phyloP scores from a whole-genome alignment of 768 basidiomycete genomes.

The Glaciozyma antarctica region DNA sequence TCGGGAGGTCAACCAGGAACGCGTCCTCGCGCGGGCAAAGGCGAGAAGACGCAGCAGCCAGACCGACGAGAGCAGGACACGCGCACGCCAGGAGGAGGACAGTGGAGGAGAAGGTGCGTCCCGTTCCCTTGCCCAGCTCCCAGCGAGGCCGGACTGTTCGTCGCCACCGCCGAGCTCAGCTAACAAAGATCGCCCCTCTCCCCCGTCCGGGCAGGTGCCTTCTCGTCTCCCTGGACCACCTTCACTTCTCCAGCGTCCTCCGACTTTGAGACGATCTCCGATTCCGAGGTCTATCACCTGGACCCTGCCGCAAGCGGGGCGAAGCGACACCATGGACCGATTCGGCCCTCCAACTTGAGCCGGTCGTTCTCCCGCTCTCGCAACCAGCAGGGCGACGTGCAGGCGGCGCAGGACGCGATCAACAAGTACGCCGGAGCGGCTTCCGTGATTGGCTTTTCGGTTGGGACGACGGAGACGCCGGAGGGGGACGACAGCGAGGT shows the following conservation, averaged over 20 bases:
- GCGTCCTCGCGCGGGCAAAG: no score
- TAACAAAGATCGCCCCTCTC: background rate
- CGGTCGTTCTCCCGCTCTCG: background rate
- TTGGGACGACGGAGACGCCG: background rate
- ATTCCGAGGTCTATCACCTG: background rate
- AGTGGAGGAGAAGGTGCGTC: no score
- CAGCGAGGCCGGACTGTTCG: no score
- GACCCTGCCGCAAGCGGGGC: background rate
- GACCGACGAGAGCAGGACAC: no score
- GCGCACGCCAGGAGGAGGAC: no score
- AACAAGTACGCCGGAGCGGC: background rate
- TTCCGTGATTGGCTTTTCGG: background rate
- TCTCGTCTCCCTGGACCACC: slow-evolving; percentile 14
- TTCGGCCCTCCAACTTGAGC: slow-evolving; percentile 4
- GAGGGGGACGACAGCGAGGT: slow-evolving; percentile 5
- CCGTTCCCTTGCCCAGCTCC: no score
- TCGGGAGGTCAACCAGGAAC: no score
- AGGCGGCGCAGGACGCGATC: background rate
- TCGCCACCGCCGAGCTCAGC: no score
- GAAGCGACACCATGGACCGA: background rate
- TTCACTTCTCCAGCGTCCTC: slow-evolving; percentile 10
- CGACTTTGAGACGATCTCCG: slow-evolving; percentile 23
- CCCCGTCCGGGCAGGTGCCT: background rate
- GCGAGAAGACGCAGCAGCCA: no score
- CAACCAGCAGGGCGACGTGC: background rate